Percentiles rank a stretch among this genome's conserved stretches.
These are phyloP conservation scores for Lactifluus echinatus DNA, from an alignment of 768 basidiomycete species.

Conservation along the genomic window DNA sequence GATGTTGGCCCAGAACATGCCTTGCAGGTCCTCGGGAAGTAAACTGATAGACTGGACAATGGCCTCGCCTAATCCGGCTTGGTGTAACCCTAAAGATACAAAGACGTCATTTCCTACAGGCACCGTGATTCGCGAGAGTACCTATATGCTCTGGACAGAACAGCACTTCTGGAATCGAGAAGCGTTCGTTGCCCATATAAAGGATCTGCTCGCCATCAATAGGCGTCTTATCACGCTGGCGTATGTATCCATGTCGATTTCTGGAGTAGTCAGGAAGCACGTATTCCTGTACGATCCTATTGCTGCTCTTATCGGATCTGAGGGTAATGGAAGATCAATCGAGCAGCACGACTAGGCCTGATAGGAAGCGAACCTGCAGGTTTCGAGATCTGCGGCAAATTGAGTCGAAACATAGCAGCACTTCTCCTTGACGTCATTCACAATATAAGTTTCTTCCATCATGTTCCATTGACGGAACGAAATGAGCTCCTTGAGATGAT, in stretches of 20 bases:
- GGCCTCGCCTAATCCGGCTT: constrained; percentile 68
- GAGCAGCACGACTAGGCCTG: not conserved
- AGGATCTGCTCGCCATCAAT: constrained; percentile 60
- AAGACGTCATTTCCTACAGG: constrained; percentile 1
- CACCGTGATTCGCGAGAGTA: constrained; percentile 23
- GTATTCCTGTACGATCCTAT: constrained; percentile 78
- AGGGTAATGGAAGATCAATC: constrained; percentile 4
- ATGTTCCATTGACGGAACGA: constrained; percentile 98
- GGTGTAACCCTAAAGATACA: constrained; percentile 53
- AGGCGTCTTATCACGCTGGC: constrained; percentile 42
- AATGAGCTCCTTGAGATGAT: constrained; percentile 87
- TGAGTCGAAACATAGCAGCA: constrained; percentile 79
- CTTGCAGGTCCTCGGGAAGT: constrained; percentile 74
- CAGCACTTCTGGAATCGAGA: constrained; percentile 85
- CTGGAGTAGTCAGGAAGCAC: constrained; percentile 80
- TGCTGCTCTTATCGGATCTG: constrained; percentile 48
- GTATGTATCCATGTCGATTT: constrained; percentile 52
- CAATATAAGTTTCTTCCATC: constrained; percentile 93
- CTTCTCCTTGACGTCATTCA: constrained; percentile 86
- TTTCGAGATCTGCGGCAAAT: constrained; percentile 67
- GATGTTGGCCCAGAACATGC: constrained; percentile 95
- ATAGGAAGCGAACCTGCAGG: constrained; percentile 53
- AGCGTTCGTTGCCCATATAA: constrained; percentile 85
- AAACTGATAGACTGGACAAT: constrained; percentile 68
- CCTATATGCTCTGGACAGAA: constrained; percentile 90